These are phyloP conservation scores for Seminavis robusta DNA, from an alignment of 108 stramenopile genomes.

Conservation along the genomic window DNA sequence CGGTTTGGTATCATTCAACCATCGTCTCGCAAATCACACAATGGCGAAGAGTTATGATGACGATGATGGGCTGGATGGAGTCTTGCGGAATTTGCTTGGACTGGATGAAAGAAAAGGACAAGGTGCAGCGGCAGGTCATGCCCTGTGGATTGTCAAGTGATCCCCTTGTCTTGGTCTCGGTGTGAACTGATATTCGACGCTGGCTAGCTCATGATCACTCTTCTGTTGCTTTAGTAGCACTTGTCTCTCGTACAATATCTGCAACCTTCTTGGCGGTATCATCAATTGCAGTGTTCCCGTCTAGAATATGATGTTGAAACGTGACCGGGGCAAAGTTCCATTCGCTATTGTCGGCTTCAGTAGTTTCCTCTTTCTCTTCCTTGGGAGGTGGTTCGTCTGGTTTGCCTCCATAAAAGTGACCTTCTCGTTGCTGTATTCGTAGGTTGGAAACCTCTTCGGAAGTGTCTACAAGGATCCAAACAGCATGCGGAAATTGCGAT, in stretches of 20 bases:
- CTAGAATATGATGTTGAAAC: constrained; percentile 40
- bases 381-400: not conserved
- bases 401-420: constrained; percentile 65
- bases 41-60: too few species aligned
- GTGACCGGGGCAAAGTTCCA: constrained; percentile 65
- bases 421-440: constrained; percentile 50
- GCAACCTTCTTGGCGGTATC: constrained; percentile 36
- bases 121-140: too few species aligned
- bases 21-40: too few species aligned
- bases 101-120: too few species aligned
- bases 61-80: too few species aligned
- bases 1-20: constrained; percentile 54
- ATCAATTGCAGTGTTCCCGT: constrained; percentile 36
- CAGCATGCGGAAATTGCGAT: constrained; percentile 41
- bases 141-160: too few species aligned
- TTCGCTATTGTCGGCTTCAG: constrained; percentile 38
- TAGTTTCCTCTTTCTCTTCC: constrained; percentile 2
- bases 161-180: too few species aligned
- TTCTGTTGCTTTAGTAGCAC: too few species aligned
- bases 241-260: constrained; percentile 16
- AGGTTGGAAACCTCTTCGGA: constrained; percentile 32
- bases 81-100: too few species aligned
- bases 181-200: too few species aligned
- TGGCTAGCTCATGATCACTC: too few species aligned
- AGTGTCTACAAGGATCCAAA: constrained; percentile 61